These are phyloP conservation scores for Jaenimonas drosophilae DNA, from an alignment of 208 protist species.

Conservation along the genomic window DNA sequence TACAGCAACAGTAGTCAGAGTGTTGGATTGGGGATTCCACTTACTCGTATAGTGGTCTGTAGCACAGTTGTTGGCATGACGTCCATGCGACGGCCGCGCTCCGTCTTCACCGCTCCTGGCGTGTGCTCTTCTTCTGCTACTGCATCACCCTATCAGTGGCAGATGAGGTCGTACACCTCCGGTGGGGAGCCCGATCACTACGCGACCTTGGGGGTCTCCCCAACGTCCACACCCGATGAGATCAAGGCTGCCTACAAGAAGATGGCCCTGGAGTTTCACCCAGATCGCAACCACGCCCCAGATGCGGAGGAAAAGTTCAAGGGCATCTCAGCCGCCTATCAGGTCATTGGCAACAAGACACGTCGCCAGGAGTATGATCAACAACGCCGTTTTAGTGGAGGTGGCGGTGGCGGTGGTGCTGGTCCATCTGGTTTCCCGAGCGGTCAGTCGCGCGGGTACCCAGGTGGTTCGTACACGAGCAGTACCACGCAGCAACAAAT, in stretches of 20 bases:
- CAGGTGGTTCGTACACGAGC: not conserved
- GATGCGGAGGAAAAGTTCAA: conserved; percentile 87
- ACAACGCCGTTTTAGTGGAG: conserved; percentile 20
- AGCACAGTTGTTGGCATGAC: too few species aligned
- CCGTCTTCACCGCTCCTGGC: not conserved
- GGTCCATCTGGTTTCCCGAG: conserved; percentile 7
- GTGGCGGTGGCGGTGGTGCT: conserved; percentile 7
- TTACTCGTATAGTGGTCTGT: too few species aligned
- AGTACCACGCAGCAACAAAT: conserved; percentile 55
- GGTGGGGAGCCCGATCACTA: conserved; percentile 52
- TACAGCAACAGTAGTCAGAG: too few species aligned
- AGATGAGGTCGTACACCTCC: conserved; percentile 9
- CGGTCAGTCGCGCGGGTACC: conserved; percentile 6
- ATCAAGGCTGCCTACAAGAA: conserved; percentile 90
- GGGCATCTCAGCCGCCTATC: conserved; percentile 77
- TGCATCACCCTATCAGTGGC: conserved; percentile 5
- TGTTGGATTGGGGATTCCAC: too few species aligned
- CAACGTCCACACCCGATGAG: conserved; percentile 70
- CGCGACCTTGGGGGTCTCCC: conserved; percentile 51
- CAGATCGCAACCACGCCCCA: conserved; percentile 74
- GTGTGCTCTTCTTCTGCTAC: not conserved
- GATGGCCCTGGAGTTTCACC: conserved; percentile 83
- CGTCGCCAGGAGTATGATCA: conserved; percentile 74
- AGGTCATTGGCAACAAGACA: conserved; percentile 62
- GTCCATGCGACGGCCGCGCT: too few species aligned